Conservation (phyloP, 441 rosid species). For the Jatropha podagrica region DNA sequence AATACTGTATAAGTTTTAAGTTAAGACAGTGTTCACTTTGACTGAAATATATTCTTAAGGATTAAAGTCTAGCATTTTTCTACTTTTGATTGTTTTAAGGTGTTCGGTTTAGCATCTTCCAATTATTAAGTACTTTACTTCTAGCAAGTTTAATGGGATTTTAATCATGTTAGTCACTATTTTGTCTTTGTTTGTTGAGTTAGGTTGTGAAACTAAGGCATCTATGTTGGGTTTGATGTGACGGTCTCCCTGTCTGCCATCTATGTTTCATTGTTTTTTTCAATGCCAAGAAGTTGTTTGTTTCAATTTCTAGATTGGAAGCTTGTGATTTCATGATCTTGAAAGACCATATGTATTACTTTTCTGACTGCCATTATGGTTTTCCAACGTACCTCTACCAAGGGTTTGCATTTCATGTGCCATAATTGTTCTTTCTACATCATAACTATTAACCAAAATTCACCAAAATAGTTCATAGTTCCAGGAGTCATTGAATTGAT, state of each 20-base stretch:
- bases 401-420: background rate
- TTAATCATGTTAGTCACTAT: background rate
- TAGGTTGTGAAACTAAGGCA: background rate
- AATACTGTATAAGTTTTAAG: background rate
- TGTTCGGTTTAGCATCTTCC: background rate
- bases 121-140: background rate
- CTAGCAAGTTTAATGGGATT: background rate
- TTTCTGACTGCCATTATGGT: background rate
- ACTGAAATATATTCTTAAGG: background rate
- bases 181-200: background rate
- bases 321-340: background rate
- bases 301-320: background rate
- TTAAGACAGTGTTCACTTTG: background rate
- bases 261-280: background rate
- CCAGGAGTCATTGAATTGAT: background rate
- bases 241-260: background rate
- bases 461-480: background rate
- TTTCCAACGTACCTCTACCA: background rate
- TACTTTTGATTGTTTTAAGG: background rate
- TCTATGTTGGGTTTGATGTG: background rate
- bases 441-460: background rate
- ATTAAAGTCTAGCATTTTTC: background rate
- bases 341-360: background rate
- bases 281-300: background rate
- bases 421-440: background rate